These are phyloP conservation scores for Aureobasidium pullulans DNA, from an alignment of 2,329 filamentous ascomycete species.

Conservation along the genomic window DNA sequence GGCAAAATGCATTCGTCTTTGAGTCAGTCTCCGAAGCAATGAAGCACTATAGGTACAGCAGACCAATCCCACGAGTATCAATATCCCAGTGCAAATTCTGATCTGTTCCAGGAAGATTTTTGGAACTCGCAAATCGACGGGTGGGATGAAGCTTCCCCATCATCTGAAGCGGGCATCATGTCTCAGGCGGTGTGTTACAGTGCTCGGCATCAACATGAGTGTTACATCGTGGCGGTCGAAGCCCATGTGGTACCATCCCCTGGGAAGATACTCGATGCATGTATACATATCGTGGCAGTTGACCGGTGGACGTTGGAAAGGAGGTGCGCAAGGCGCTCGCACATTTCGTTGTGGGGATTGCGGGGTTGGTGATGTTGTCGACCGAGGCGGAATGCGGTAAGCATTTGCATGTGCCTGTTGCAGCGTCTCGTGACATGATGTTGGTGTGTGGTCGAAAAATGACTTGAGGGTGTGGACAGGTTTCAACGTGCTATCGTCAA, in stretches of 20 bases:
- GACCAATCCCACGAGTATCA: no score
- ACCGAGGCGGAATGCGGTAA: constrained; percentile 4
- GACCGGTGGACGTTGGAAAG: neutral
- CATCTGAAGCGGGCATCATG: neutral
- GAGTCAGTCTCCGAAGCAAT: no score
- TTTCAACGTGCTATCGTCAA: no score
- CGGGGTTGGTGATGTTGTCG: neutral
- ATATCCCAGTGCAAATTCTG: no score
- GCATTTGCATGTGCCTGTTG: neutral
- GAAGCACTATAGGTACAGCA: no score
- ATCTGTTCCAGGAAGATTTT: no score
- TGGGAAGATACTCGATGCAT: neutral
- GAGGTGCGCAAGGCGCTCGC: constrained; percentile 1
- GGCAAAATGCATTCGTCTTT: no score
- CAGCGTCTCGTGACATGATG: neutral
- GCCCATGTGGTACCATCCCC: neutral
- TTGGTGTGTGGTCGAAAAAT: neutral
- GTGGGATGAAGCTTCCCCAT: no score
- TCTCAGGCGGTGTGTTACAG: neutral
- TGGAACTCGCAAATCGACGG: no score
- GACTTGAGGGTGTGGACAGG: no score
- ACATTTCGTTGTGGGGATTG: neutral
- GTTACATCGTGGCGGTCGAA: neutral
- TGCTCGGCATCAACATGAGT: neutral
- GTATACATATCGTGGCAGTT: neutral